Conservation (phyloP, 345 rosid genomes). For the Schrenkiella parvula region DNA sequence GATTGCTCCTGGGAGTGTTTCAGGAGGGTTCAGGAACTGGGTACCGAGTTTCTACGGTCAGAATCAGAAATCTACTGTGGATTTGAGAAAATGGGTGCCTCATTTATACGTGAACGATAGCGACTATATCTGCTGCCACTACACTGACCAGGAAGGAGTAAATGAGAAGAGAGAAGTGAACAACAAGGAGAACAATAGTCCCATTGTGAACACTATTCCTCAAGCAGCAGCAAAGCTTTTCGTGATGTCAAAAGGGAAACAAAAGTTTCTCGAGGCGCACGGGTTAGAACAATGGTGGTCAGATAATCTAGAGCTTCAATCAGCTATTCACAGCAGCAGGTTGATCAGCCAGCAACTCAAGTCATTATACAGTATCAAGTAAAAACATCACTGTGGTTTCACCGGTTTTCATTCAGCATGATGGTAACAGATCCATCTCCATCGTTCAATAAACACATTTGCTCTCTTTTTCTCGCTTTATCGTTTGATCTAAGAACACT, state of each 20-base stretch:
- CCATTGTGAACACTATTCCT: slow-evolving; percentile 16
- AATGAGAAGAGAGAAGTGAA: slow-evolving; percentile 25
- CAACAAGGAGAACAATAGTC: slow-evolving; percentile 46
- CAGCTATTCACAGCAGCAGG: slow-evolving; percentile 62
- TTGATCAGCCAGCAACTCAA: slow-evolving; percentile 84
- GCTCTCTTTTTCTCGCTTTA: background rate
- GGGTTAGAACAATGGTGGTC: slow-evolving; percentile 99
- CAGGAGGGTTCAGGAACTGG: slow-evolving; percentile 73
- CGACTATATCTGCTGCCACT: slow-evolving; percentile 83
- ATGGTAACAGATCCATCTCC: background rate
- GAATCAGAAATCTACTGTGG: slow-evolving; percentile 42
- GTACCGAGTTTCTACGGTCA: slow-evolving; percentile 43
- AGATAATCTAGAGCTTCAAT: slow-evolving; percentile 69
- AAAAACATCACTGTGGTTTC: background rate
- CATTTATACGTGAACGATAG: slow-evolving; percentile 87
- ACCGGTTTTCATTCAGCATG: background rate
- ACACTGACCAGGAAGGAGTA: slow-evolving; percentile 51
- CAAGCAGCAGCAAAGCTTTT: slow-evolving; percentile 81
- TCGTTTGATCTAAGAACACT: background rate
- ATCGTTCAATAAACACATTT: slow-evolving; percentile 11
- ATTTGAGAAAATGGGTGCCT: slow-evolving; percentile 74
- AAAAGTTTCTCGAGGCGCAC: slow-evolving; percentile 90
- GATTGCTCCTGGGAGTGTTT: slow-evolving; percentile 20
- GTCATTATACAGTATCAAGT: slow-evolving; percentile 55
- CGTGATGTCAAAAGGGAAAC: slow-evolving; percentile 85